A percentile compares a stretch with the other conserved stretches of the same genome.
phyloP scores from a whole-genome alignment of 2,329 filamentous ascomycete species.

The Phialophora verrucosa region DNA sequence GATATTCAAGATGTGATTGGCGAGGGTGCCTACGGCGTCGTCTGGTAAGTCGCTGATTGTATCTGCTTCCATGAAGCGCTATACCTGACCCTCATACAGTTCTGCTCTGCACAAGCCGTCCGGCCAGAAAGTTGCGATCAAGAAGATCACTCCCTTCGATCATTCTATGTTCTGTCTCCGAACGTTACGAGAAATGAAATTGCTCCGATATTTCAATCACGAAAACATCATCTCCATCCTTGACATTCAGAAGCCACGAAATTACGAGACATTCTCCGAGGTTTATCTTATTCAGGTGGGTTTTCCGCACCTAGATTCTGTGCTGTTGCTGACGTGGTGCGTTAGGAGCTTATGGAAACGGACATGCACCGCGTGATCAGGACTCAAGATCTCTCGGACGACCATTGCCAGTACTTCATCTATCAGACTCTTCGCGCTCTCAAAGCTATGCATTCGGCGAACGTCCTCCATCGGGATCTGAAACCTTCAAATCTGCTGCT shows the following conservation, averaged over 20 bases:
- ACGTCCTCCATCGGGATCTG: constrained; percentile 94
- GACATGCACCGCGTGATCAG: constrained; percentile 99
- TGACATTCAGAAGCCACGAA: constrained; percentile 97
- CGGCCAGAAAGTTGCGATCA: constrained; percentile 97
- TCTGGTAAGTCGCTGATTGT: constrained; percentile 72
- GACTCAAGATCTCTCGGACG: constrained; percentile 96
- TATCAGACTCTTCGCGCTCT: constrained; percentile 97
- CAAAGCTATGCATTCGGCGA: constrained; percentile 99
- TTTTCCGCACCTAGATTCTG: constrained; percentile 20
- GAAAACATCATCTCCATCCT: constrained; percentile 99
- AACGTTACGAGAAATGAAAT: constrained; percentile 98
- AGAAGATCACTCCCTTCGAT: constrained; percentile 99
- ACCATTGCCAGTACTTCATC: constrained; percentile 99
- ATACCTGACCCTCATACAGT: constrained; percentile 55
- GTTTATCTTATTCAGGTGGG: constrained; percentile 96
- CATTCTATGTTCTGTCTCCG: constrained; percentile 98
- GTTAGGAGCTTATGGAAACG: constrained; percentile 97
- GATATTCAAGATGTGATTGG: constrained; percentile 99
- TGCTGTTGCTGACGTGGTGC: constrained; percentile 12
- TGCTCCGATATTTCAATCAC: constrained; percentile 98
- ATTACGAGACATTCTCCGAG: constrained; percentile 94
- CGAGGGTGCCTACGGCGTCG: constrained; percentile 96
- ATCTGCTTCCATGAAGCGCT: constrained; percentile 15
- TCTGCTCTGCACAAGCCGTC: constrained; percentile 98
- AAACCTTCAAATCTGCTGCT: constrained; percentile 97